Evolutionary conservation across 2,329 filamentous ascomycete species (phyloP).

Genomic region (Apiospora marii): DNA sequence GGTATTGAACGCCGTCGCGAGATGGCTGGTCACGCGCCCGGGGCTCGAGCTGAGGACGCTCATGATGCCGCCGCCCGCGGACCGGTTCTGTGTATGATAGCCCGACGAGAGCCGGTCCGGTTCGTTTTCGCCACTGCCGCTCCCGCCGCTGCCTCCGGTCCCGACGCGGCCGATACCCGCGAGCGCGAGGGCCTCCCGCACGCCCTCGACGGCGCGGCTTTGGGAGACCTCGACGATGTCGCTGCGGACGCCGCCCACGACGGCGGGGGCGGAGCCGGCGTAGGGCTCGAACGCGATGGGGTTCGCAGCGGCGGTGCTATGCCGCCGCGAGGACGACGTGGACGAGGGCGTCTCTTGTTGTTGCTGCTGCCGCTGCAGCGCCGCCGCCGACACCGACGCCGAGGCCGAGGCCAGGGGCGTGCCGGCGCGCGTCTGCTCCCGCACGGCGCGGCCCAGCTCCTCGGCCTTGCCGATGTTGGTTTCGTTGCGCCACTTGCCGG

Average conservation of each 20-base stretch:
- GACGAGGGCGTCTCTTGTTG: conserved; percentile 26
- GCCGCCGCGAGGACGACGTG: background rate
- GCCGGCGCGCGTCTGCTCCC: conserved; percentile 48
- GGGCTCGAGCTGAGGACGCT: conserved; percentile 63
- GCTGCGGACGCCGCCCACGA: conserved; percentile 47
- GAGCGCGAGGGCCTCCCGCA: conserved; percentile 59
- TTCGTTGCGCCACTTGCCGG: conserved; percentile 62
- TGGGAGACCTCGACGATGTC: conserved; percentile 64
- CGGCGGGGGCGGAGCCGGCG: conserved; percentile 30
- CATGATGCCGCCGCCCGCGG: conserved; percentile 47
- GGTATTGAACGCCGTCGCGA: background rate
- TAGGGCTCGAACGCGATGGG: conserved; percentile 28
- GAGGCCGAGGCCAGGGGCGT: background rate
- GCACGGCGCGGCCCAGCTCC: conserved; percentile 58
- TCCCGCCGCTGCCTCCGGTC: conserved; percentile 16
- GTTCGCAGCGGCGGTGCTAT: conserved; percentile 31
- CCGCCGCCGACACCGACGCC: too few relatives aligned
- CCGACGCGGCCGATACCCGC: conserved; percentile 34
- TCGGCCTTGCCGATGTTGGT: conserved; percentile 54
- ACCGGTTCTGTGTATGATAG: conserved; percentile 31
- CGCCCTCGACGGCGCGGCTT: conserved; percentile 67
- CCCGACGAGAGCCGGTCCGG: conserved; percentile 26
- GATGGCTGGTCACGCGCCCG: conserved; percentile 35
- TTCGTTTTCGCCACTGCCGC: background rate
- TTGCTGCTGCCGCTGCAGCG: background rate